Evolutionary conservation across 495 filamentous ascomycete species (phyloP), one percentile per base, ranked within the genome.

Genomic region (Entonaema liquescens): DNA sequence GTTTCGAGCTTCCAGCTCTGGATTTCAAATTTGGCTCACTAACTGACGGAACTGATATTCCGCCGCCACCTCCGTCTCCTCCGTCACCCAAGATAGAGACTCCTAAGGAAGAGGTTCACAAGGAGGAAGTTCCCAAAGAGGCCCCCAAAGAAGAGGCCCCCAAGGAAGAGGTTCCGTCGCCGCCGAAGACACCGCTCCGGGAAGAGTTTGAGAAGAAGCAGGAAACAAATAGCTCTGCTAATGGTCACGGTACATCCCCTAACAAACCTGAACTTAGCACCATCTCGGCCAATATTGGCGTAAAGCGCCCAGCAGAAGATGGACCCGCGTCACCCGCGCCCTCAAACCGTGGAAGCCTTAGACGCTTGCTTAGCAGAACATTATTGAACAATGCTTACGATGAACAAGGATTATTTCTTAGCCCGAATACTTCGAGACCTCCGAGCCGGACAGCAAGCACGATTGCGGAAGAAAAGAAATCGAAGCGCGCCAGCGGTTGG

Each of bases 1-100:
- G 82, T 65, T 87, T 88, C 68, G 82, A 86, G 74, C 83, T 87
- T 23, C 86, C 85, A 23, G 81, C 80, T 17, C 78, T 88, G 21
- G 77, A 85, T 61, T 76, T 85, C 73, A 80, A 80, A 17, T 83
- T 88, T 59, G 79, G 80, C 60, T 84, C 84, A 9, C 69, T 88
- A 66, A 88, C 86, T 21, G 86, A 87, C 23, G 86, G 86, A 19
- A 88, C 86, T 64, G 73, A 86, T 68, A 88, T 88, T 64, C 86
- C 86, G 38, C 84, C 86, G 40, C 86, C 86, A 6, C 74, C 73
- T 17, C 84, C 84, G 6, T 86, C 84, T 29, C 85, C 86, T 23
- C 42, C 42, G 9, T 47, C 42, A 9, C 42, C 19, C 13, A 82
- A 85, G 62, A 21, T 9, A 23, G 31, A 33, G 11, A 7, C 11